Conservation (phyloP, 2,329 filamentous ascomycete genomes). For the Phoma herbarum region DNA sequence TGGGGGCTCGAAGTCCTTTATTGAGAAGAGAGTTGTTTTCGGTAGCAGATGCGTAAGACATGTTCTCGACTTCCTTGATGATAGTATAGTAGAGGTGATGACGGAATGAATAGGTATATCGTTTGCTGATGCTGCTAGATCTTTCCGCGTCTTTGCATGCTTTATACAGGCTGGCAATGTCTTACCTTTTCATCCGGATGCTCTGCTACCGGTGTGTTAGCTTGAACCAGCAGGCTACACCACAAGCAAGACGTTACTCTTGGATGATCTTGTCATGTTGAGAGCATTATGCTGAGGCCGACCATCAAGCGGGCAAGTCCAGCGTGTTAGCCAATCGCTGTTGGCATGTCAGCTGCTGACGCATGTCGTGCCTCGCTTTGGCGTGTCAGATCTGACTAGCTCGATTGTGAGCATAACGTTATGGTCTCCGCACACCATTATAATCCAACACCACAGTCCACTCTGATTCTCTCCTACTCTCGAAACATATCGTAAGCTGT, state of each 20-base stretch:
- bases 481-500: slow-evolving; percentile 20
- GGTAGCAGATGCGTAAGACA: slow-evolving; percentile 1
- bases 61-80: background rate
- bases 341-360: slow-evolving; percentile 4
- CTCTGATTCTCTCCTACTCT: background rate
- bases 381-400: slow-evolving; percentile 4
- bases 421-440: slow-evolving; percentile 23
- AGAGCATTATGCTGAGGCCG: background rate
- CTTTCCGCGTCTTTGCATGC: background rate
- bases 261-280: background rate
- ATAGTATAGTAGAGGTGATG: background rate
- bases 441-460: slow-evolving; percentile 11
- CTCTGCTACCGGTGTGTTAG: background rate
- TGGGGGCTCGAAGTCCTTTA: slow-evolving; percentile 14
- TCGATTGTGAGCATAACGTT: slow-evolving; percentile 36
- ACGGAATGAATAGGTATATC: background rate
- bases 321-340: slow-evolving; percentile 7
- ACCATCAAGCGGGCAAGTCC: background rate
- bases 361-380: slow-evolving; percentile 10
- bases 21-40: slow-evolving; percentile 27
- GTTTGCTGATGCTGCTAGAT: background rate
- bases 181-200: no score
- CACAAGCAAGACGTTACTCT: background rate
- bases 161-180: background rate
- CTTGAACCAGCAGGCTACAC: background rate